These are phyloP conservation scores for Iberis amara DNA, from an alignment of 441 rosid species.

Conservation along the genomic window DNA sequence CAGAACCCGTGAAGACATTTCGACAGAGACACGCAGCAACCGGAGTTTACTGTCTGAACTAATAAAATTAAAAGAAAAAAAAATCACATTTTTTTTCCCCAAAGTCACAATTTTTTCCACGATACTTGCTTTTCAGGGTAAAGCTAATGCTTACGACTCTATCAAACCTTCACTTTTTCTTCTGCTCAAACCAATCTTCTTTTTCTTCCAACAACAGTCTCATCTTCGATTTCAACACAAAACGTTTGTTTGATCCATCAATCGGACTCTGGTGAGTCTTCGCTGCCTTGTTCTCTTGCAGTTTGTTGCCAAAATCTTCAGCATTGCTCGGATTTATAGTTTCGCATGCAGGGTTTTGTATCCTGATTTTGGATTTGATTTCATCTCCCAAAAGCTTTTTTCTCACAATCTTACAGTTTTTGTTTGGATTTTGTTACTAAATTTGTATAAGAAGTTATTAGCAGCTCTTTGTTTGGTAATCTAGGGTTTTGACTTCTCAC, in stretches of 20 bases:
- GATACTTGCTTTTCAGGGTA: conserved; percentile 27
- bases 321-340: conserved; percentile 15
- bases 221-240: conserved; percentile 9
- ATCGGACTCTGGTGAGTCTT: conserved; percentile 14
- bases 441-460: not conserved
- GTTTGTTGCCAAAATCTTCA: not conserved
- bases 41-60: conserved; percentile 17
- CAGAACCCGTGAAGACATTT: conserved; percentile 15
- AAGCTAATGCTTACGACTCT: conserved; percentile 33
- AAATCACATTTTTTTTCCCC: conserved; percentile 16
- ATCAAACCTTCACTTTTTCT: conserved; percentile 23
- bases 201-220: not conserved
- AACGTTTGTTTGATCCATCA: conserved; percentile 5
- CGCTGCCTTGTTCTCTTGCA: conserved; percentile 3
- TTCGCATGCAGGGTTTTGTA: not conserved
- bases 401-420: not conserved
- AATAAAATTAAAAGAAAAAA: not conserved
- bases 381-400: not conserved
- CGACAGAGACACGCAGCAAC: conserved; percentile 19
- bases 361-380: conserved; percentile 9
- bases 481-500: conserved; percentile 33
- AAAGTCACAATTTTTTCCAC: conserved; percentile 22
- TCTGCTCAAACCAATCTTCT: not conserved
- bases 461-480: conserved; percentile 5
- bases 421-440: conserved; percentile 6